Conservation (phyloP, 1,284 basidiomycete genomes). For the Sporisorium scitamineum region DNA sequence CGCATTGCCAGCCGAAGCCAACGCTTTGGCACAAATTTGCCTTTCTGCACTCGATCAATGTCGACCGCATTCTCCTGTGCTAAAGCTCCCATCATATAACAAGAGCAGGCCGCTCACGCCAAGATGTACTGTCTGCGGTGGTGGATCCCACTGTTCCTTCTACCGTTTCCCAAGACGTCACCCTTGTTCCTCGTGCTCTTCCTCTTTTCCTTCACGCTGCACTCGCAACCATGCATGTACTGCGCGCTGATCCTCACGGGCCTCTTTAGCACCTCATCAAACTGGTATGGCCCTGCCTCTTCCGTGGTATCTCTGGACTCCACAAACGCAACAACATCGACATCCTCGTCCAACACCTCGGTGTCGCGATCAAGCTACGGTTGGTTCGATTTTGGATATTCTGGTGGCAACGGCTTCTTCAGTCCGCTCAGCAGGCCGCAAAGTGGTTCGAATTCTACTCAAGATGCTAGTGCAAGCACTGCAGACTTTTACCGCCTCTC, state of each 20-base stretch:
- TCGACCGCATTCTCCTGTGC: background rate
- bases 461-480: background rate
- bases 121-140: constrained; percentile 63
- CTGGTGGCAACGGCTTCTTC: constrained; percentile 46
- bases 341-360: constrained; percentile 6
- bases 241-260: constrained; percentile 59
- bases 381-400: constrained; percentile 38
- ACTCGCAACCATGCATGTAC: constrained; percentile 63
- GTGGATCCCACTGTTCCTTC: constrained; percentile 64
- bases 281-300: constrained; percentile 37
- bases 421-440: constrained; percentile 15
- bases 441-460: background rate
- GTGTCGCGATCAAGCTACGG: constrained; percentile 28
- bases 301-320: background rate
- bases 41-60: constrained; percentile 5
- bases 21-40: background rate
- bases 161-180: constrained; percentile 61
- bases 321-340: constrained; percentile 3
- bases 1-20: background rate
- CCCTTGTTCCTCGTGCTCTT: constrained; percentile 61
- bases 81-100: too few species aligned
- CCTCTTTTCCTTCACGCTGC: constrained; percentile 57
- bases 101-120: background rate
- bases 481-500: constrained; percentile 16
- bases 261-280: constrained; percentile 56